Evolutionary conservation across 805 yeast species (phyloP), one percentile per base, ranked within the genome.

Genomic region (Lipomyces lipofer): DNA sequence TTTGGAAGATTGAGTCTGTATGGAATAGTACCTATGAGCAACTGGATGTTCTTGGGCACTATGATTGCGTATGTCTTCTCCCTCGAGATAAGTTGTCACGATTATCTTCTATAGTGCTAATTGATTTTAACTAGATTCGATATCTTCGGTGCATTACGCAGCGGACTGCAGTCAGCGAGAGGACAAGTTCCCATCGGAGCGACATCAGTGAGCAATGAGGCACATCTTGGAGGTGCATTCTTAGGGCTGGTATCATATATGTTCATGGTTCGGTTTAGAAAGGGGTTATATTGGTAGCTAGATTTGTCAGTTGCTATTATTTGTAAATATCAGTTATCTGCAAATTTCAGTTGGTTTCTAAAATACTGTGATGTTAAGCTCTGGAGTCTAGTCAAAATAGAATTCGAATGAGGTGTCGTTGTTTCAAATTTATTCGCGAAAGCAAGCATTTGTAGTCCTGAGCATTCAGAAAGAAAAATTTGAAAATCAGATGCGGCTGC

Each of bases 1-100:
- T 28, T 19, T 32, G 43, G 51, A n/a, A 21, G 40, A 4, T 19
- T 48, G 13, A 27, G 28, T 24, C 24, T 56, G 39, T 43, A 32
- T 35, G 60, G 60, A 12, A 36, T 56, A 36, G 32, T 56, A 2
- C 60, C 60, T 4, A 51, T 56, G 57, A 22, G 19, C 30, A 52
- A 42, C 40, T 56, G 60, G 60, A 28, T 48, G 40, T 42, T 49
- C 24, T 22, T 51, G n/a, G 59, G 50, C 10, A 43, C 33, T 5
- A 7, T 47, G 5, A 21, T 55, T 6, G 46, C 35, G 59, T 54
- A 39, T 32, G 51, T 42, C 17, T 3, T 40, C 32, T 9, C 3
- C 10, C 2, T 15, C 13, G 22, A 12, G 4, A 3, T 4, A 10
- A 15, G 22, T 7, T 8, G 13, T 5, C 6, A 10, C 7, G 3